Conservation (phyloP, 2,329 filamentous ascomycete genomes). For the Eutypella sp. region DNA sequence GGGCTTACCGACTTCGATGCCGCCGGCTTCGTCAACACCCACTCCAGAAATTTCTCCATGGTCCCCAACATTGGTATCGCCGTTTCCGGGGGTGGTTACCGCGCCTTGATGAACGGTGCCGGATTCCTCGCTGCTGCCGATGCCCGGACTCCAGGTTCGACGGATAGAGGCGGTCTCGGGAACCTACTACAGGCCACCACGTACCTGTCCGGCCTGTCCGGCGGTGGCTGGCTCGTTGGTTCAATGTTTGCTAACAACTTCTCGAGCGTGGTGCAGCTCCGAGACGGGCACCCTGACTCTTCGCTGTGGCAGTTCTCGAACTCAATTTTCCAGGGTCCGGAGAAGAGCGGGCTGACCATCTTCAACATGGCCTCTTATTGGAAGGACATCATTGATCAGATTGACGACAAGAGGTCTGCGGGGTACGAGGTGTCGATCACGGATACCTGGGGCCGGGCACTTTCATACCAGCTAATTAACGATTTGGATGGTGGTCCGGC, state of each 20-base stretch:
- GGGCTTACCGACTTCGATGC: slow-evolving; percentile 65
- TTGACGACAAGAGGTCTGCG: slow-evolving; percentile 57
- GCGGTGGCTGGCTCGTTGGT: slow-evolving; percentile 72
- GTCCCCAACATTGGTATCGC: slow-evolving; percentile 57
- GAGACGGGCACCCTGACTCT: slow-evolving; percentile 24
- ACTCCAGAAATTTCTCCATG: slow-evolving; percentile 59
- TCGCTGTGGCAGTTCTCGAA: slow-evolving; percentile 32
- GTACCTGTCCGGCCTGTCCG: slow-evolving; percentile 69
- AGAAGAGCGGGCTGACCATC: slow-evolving; percentile 21
- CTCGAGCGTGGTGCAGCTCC: slow-evolving; percentile 48
- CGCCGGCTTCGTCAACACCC: slow-evolving; percentile 59
- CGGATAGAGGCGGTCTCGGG: slow-evolving; percentile 56
- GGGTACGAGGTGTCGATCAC: slow-evolving; percentile 63
- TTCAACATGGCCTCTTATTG: slow-evolving; percentile 49
- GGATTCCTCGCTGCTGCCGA: slow-evolving; percentile 67
- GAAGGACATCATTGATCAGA: slow-evolving; percentile 49
- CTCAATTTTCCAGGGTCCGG: slow-evolving; percentile 31
- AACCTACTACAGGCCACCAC: slow-evolving; percentile 65
- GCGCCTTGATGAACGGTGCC: slow-evolving; percentile 66
- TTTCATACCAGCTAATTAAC: slow-evolving; percentile 69
- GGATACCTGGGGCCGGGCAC: slow-evolving; percentile 68
- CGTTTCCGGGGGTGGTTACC: slow-evolving; percentile 66
- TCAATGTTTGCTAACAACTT: slow-evolving; percentile 74
- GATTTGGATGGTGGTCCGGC: slow-evolving; percentile 58
- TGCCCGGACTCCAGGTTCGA: slow-evolving; percentile 55